Evolutionary conservation across 164 flowering plant genomes (phyloP).

Genomic region (Nymphaea thermarum): DNA sequence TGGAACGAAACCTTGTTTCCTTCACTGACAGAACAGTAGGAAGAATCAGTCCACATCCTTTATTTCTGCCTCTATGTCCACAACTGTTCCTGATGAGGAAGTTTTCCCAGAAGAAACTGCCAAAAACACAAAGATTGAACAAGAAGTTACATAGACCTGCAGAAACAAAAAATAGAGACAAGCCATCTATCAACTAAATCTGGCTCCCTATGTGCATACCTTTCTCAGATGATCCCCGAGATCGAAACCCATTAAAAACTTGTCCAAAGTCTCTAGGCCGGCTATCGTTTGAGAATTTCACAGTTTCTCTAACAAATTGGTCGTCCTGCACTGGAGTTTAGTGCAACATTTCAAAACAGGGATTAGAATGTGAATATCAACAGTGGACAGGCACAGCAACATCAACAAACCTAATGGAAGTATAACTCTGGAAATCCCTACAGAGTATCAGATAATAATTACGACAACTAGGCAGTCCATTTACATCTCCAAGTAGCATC

Average conservation of each 20-base stretch:
- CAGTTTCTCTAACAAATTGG: slow-evolving; percentile 50
- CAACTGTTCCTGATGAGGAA: slow-evolving; percentile 32
- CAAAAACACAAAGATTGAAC: neutral
- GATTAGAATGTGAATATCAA: neutral
- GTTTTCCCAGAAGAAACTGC: slow-evolving; percentile 25
- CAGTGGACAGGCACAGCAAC: neutral
- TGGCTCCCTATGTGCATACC: slow-evolving; percentile 22
- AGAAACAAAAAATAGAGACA: neutral
- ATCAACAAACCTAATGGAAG: neutral
- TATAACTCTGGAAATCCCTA: neutral
- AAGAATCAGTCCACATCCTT: slow-evolving; percentile 57
- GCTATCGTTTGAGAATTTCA: slow-evolving; percentile 30
- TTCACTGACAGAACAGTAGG: neutral
- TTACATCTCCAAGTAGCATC: too few relatives aligned
- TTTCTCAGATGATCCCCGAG: slow-evolving; percentile 28
- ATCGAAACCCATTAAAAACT: slow-evolving; percentile 40
- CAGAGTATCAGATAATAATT: too few relatives aligned
- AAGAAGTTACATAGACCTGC: neutral
- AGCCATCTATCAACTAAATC: neutral
- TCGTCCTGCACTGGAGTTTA: slow-evolving; percentile 48
- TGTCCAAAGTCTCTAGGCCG: slow-evolving; percentile 35
- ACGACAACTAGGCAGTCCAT: too few relatives aligned
- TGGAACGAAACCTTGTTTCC: neutral
- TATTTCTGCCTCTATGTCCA: slow-evolving; percentile 84
- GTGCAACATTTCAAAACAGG: neutral